Conservation (phyloP, 345 rosid species). For the Gossypioides kirkii region DNA sequence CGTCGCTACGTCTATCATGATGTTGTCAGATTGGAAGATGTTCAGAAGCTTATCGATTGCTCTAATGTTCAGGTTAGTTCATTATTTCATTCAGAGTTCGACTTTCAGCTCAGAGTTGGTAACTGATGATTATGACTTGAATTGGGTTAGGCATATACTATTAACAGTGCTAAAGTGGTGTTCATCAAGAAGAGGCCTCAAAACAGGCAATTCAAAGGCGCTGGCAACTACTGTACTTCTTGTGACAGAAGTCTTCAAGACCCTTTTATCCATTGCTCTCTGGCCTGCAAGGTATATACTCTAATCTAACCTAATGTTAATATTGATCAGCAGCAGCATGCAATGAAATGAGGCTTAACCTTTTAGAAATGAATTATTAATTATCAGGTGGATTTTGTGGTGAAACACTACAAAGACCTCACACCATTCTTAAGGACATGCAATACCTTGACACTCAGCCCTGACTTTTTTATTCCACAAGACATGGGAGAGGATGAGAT, state of each 20-base stretch:
- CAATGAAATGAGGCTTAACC: too few relatives aligned
- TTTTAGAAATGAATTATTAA: not conserved
- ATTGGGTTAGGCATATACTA: constrained; percentile 64
- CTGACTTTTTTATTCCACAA: constrained; percentile 82
- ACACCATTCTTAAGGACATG: constrained; percentile 60
- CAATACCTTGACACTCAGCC: constrained; percentile 67
- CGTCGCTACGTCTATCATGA: constrained; percentile 96
- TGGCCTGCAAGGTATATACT: constrained; percentile 73
- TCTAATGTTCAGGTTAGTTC: constrained; percentile 73
- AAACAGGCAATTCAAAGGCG: constrained; percentile 85
- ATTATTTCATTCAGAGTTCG: too few relatives aligned
- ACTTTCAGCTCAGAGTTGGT: too few relatives aligned
- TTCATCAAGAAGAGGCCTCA: constrained; percentile 97
- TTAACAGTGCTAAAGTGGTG: constrained; percentile 89
- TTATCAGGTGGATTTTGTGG: constrained; percentile 80
- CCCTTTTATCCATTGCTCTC: constrained; percentile 85
- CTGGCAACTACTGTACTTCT: constrained; percentile 85
- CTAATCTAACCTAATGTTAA: not conserved
- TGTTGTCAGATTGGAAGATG: constrained; percentile 87
- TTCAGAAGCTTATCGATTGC: constrained; percentile 85
- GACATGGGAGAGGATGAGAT: constrained; percentile 58
- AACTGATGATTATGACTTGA: not conserved
- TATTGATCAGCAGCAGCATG: too few relatives aligned
- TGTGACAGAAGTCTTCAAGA: constrained; percentile 96
- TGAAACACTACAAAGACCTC: constrained; percentile 71